phyloP scores from a whole-genome alignment of 805 yeast species.

The Kluyveromyces nonfermentans region DNA sequence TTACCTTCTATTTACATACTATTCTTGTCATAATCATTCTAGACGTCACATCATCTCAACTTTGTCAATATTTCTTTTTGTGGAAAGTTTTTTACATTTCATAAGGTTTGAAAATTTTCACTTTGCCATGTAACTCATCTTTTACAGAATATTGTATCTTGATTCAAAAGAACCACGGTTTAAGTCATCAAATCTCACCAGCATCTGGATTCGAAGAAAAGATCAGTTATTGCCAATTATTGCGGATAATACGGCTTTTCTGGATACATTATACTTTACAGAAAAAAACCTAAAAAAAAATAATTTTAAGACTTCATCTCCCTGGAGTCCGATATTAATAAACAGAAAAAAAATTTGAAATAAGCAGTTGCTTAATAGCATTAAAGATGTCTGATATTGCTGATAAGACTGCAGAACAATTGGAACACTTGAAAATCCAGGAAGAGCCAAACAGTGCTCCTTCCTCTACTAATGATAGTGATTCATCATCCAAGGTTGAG shows the following conservation, averaged over 20 bases:
- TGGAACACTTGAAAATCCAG: conserved; percentile 27
- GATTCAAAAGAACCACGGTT: not conserved
- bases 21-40: not conserved
- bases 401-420: conserved; percentile 30
- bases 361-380: not conserved
- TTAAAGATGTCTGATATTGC: conserved; percentile 29
- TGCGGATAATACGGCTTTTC: conserved; percentile 1
- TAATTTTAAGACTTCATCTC: not conserved
- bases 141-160: not conserved
- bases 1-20: too few species aligned
- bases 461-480: conserved; percentile 21
- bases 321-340: not conserved
- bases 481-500: conserved; percentile 33
- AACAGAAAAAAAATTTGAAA: not conserved
- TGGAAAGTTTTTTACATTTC: not conserved
- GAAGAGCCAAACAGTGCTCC: conserved; percentile 26
- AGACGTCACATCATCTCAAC: not conserved
- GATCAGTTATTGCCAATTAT: not conserved
- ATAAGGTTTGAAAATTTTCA: not conserved
- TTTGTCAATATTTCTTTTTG: not conserved
- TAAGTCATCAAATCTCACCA: conserved; percentile 1
- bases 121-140: not conserved
- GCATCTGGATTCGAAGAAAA: not conserved
- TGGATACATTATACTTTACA: conserved; percentile 2
- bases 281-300: conserved; percentile 2